Base-by-base conservation (phyloP, 768 basidiomycete species). In the Antrodiella citrinella region DNA sequence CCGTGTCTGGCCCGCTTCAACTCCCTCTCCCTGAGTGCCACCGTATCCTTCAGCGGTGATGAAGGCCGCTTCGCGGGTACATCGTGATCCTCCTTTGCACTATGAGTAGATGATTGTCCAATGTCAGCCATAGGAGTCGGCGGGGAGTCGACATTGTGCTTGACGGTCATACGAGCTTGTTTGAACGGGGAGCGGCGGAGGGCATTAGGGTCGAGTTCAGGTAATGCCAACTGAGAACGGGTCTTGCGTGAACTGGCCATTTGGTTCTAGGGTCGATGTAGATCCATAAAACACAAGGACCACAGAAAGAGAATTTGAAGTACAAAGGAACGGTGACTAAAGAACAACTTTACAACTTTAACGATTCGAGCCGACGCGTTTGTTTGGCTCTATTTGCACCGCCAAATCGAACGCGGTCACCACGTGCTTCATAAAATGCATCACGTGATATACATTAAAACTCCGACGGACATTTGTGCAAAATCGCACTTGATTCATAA, bases 141-240 rank as follows among this genome's bases (percentile, higher is more conserved):
- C n/a, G n/a, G n/a, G 21, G 44, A 10, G 10, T 15, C 11, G 25
- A 7, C 15, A 25, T 35, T 19, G 41, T 43, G 15, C 41, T 22
- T n/a, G 21, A 12, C 19, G 10, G 47, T 41, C 13, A 40, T 48
- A 18, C 26, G 13, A 15, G 47, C 47, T 19, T 43, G 15, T 38
- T 48, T 51, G 44, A 51, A 44, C 10, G 47, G 47, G 7, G 47
- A 48, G 3, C 30, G 26, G 22, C 40, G 40, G 26, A 48, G 23
- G n/a, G 26, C 15, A 23, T 48, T 25, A 15, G n/a, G 25, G 26
- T 43, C 19, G 47, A 48, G 22, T 24, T 26, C 47, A 30, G 51
- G 51, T 7, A 52, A 22, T 11, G 41, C 41, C 20, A 54, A 49
- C 22, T 51, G 49, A 23, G 53, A 54, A 35, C 53, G 53, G 22